A percentile compares a stretch with the other conserved stretches of the same genome.
These are phyloP conservation scores for Aspergillus sp. DNA, from an alignment of 2,329 filamentous ascomycete species.

Conservation along the genomic window DNA sequence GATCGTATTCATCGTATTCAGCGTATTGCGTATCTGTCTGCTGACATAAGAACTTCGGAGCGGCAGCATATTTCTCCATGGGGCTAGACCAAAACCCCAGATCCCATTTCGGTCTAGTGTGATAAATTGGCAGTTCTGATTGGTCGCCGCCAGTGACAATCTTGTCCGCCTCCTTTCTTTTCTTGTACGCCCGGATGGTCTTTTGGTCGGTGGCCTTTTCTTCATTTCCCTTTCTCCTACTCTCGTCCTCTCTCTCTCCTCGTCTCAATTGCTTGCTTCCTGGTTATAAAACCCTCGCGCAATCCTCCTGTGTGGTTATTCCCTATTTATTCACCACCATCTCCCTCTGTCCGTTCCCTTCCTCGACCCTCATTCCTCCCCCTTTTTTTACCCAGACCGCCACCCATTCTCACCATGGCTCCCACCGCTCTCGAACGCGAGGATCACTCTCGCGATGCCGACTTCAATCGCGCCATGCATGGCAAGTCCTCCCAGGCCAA, in stretches of 20 bases:
- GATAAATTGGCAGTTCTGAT: slow-evolving; percentile 8
- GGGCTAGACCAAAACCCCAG: slow-evolving; percentile 10
- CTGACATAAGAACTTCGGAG: background rate
- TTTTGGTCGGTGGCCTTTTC: slow-evolving; percentile 4
- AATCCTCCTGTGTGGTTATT: background rate
- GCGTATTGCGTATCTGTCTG: background rate
- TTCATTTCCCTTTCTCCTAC: background rate
- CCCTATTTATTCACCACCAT: background rate
- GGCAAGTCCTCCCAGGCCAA: slow-evolving; percentile 66
- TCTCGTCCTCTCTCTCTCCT: slow-evolving; percentile 9
- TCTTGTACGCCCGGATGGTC: slow-evolving; percentile 2
- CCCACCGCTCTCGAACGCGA: slow-evolving; percentile 69
- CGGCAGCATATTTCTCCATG: slow-evolving; percentile 2
- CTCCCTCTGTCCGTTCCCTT: background rate
- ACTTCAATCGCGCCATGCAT: slow-evolving; percentile 87
- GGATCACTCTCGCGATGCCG: slow-evolving; percentile 80
- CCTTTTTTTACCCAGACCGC: slow-evolving; percentile 13
- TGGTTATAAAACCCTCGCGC: background rate
- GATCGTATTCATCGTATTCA: slow-evolving; percentile 1
- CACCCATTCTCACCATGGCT: slow-evolving; percentile 44
- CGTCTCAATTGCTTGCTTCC: slow-evolving; percentile 1
- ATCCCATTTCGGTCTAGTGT: slow-evolving; percentile 10
- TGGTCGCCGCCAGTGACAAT: slow-evolving; percentile 14
- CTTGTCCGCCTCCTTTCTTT: slow-evolving; percentile 22
- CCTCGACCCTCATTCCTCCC: slow-evolving; percentile 8